Evolutionary conservation across 2,329 filamentous ascomycete species (phyloP).

Genomic region (Diplodia intermedia): DNA sequence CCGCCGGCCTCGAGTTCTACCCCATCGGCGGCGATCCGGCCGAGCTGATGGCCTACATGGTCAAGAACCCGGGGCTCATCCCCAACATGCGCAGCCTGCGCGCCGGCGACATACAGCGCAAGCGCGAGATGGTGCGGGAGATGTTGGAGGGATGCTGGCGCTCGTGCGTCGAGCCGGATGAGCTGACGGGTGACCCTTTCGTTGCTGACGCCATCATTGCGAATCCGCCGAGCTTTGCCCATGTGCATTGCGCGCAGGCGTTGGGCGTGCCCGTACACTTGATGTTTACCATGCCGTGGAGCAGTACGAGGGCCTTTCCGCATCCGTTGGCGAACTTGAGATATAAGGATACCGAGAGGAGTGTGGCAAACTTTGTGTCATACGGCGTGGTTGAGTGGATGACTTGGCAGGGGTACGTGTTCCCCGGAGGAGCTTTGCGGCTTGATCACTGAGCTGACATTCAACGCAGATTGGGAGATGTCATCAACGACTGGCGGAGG

Average conservation of each 20-base stretch:
- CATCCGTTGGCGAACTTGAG: constrained; percentile 60
- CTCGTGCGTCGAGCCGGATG: constrained; percentile 35
- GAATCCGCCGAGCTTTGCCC: constrained; percentile 37
- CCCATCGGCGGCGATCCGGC: constrained; percentile 64
- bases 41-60: constrained; percentile 70
- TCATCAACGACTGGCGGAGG: constrained; percentile 54
- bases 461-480: constrained; percentile 48
- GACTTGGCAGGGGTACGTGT: constrained; percentile 57
- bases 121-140: constrained; percentile 40
- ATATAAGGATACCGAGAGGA: constrained; percentile 43
- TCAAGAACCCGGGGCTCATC: constrained; percentile 74
- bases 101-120: constrained; percentile 41
- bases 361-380: constrained; percentile 53
- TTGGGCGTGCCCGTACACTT: constrained; percentile 36
- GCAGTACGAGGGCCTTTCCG: constrained; percentile 53
- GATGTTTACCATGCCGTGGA: constrained; percentile 58
- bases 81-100: constrained; percentile 41
- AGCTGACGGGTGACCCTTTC: constrained; percentile 28
- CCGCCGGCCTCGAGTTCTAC: constrained; percentile 63
- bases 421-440: not conserved
- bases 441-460: constrained; percentile 41
- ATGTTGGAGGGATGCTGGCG: constrained; percentile 46
- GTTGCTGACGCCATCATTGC: constrained; percentile 36
- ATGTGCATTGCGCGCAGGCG: constrained; percentile 36
- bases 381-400: constrained; percentile 58